Base-by-base conservation (phyloP, 768 basidiomycete species). In the Porphyrellus cyaneotinctus region DNA sequence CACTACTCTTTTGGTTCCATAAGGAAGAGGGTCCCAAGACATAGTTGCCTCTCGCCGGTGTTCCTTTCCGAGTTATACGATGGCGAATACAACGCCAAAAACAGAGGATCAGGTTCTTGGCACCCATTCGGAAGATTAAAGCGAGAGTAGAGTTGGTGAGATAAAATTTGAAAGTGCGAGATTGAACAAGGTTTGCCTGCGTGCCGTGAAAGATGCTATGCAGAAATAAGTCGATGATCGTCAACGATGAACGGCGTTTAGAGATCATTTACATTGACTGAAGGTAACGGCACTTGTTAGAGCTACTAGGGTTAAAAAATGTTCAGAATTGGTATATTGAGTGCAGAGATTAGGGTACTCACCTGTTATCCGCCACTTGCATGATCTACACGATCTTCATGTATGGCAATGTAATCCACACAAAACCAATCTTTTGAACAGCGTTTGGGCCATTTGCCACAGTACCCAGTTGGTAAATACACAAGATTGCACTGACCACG, bases 341-440 rank as follows among this genome's bases (percentile, higher is more conserved):
- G 9, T 8, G 36, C 20, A 41, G 7, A 7, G 18, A 2, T 1
- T 35, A n/a, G 11, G 4, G n/a, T 2, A 50, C 49, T 38, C 5
- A 69, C 64, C 45, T 42, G 24, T 70, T 69, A 43, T 70, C 68
- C 28, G 62, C 53, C 2, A 66, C 32, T 51, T 69, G 67, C 1
- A 61, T 42, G 4, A 52, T 52, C 64, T 68, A 69, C 23, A 66
- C 70, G n/a, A 67, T 61, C 45, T 63, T 71, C 22, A 70, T 9
- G 49, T 60, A 67, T 12, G 66, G 70, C 4, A 58, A 49, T 11
- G 55, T 10, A 12, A 43, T 33, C 58, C 58, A 70, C 9, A 52
- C 41, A 4, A n/a, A 13, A 15, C 17, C 22, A 26, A 56, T 36
- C 1, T n/a, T 14, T 24, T 44, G 2, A 39, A 22, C 11, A 11